Base-by-base conservation (phyloP, 1,139 yeast species). In the Nakaseomyces glabratus region DNA sequence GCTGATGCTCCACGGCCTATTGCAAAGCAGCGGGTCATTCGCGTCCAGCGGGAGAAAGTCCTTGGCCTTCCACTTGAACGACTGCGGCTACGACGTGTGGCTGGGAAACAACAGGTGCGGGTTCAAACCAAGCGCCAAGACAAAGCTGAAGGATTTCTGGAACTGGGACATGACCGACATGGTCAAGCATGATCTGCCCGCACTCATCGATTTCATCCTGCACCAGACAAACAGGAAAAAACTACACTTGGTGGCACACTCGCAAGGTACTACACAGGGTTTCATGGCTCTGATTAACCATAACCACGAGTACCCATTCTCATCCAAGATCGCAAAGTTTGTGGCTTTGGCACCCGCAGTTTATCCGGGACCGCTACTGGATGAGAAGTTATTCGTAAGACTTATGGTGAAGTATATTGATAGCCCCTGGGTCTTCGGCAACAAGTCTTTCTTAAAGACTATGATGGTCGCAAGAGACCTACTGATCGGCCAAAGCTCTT, bases 241-340 rank as follows among this genome's bases (percentile, higher is more conserved):
- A 48, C 52, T 86, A 11, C 66, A 79, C 1, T 58, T 88, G 19
- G 68, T 79, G 8, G 88, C 88, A 0, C 98, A 90, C 52, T 84
- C 94, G 16, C 98, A 90, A 58, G 97, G 97, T 2, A 85, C 96
- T 3, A 73, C 95, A 1, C 95, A 88, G 56, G 68, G 80, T 1
- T 80, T 85, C 40, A 60, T 82, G 46, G 68, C 76, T 1, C 55
- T 78, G 19, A 61, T 63, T 30, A 69, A 74, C 55, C 49, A 48
- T 6, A 49, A 50, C 20, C 20, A 43, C 11, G 23, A 49, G 2
- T 48, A 42, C 31, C 28, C 28, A 2, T 25, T 30, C 22, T 39
- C 67, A 38, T 57, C 60, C 1, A 73, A 73, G 43, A 57, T 88
- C n/a, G 78, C 76, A 38, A 66, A 71, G 40, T 82, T 86, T 50